Evolutionary conservation across 805 yeast genomes (phyloP).

Genomic region (Metschnikowia hibisci): DNA sequence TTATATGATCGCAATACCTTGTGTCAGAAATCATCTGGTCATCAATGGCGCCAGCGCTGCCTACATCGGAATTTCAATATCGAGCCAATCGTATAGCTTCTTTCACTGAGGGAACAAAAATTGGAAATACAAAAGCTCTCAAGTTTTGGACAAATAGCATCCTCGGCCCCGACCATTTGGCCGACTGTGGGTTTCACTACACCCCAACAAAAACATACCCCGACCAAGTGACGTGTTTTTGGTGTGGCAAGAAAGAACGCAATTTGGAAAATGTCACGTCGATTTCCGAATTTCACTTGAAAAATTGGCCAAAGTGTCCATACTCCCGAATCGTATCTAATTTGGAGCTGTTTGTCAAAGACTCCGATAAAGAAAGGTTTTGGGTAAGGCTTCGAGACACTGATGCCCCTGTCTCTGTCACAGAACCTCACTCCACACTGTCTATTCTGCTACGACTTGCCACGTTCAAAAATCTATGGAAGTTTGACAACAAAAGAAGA

Average conservation of each 20-base stretch:
- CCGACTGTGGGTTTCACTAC: slow-evolving; percentile 58
- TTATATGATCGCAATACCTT: background rate
- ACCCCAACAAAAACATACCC: slow-evolving; percentile 44
- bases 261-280: slow-evolving; percentile 18
- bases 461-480: slow-evolving; percentile 17
- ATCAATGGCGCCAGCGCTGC: slow-evolving; percentile 2
- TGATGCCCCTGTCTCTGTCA: slow-evolving; percentile 7
- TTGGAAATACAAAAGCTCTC: slow-evolving; percentile 21
- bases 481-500: slow-evolving; percentile 8
- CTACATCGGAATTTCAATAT: slow-evolving; percentile 17
- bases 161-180: slow-evolving; percentile 35
- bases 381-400: slow-evolving; percentile 10
- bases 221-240: slow-evolving; percentile 55
- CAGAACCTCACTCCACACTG: slow-evolving; percentile 12
- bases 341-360: slow-evolving; percentile 9
- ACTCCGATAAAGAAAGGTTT: slow-evolving; percentile 10
- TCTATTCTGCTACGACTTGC: slow-evolving; percentile 15
- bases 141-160: slow-evolving; percentile 24
- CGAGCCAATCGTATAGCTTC: slow-evolving; percentile 22
- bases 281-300: slow-evolving; percentile 20
- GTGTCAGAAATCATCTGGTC: background rate
- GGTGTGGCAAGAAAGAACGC: slow-evolving; percentile 43
- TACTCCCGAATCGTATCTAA: slow-evolving; percentile 12
- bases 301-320: slow-evolving; percentile 17
- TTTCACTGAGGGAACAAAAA: slow-evolving; percentile 19